Base-by-base conservation (phyloP, 179 eudicot species). In the Beta lomatogona region DNA sequence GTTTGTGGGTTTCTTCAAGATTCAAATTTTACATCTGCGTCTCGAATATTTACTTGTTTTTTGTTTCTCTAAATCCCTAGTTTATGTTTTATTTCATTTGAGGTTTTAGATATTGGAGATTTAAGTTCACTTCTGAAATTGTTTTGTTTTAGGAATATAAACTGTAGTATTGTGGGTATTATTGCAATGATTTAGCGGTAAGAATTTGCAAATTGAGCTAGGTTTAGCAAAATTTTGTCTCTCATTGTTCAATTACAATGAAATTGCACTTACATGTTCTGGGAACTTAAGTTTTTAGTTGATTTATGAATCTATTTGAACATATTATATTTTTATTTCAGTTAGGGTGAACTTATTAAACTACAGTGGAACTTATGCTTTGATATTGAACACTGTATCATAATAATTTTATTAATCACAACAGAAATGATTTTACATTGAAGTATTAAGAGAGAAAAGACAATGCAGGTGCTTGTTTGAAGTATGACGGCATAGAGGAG, bases 21-120 rank as follows among this genome's bases (percentile, higher is more conserved):
- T n/a, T 12, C 57, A n/a, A 31, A 67, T 78, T 19, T 78, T 67
- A 64, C 68, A 19, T 48, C 68, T 59, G 69, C 12, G 15, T n/a
- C 3, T n/a, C 8, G 11, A 21, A 61, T 61, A 0, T 16, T 14
- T 48, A 25, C 15, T 52, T 73, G 36, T 11, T 8, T 53, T 14
- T 6, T 16, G 12, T 73, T 6, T 52, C 1, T 72, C 25, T 36
- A 9, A 50, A 21, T 13, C 22, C 2, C 25, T 25, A 0, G 61
- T 21, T 52, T 3, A 12, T 72, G 8, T 54, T 15, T 73, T 61
- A 53, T 53, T 73, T 48, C 45, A 28, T 71, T 44, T 46, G 21
- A 46, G 55, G 74, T 55, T 71, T 72, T 22, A 9, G 16, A 12
- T 72, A 8, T 50, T 19, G 3, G 12, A 50, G 31, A 22, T 8